Evolutionary conservation across 2,329 filamentous ascomycete genomes (phyloP), one percentile per base, ranked within the genome.

Genomic region (Aspergillus carbonarius): DNA sequence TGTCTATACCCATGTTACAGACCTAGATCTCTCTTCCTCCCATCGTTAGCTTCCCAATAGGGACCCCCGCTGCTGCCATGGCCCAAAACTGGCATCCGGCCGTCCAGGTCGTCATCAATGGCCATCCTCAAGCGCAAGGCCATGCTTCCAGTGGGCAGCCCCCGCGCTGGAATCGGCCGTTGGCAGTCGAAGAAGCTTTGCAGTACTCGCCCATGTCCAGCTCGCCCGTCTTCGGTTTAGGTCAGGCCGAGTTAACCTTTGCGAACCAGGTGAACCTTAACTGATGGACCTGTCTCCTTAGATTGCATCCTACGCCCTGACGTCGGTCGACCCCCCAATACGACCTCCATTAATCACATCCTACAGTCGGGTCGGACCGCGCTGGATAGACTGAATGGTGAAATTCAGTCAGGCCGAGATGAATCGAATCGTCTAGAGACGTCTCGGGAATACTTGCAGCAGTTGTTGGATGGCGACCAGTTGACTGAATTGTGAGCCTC

Each of bases 381-480:
- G 39, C 73, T 93, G 66, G 85, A 89, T 64, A 83, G 83, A 47
- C 78, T 97, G 49, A 92, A 95, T 70, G 80, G 81, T 63, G 90
- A 93, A 71, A 86, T 88, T 59, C 76, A 80, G 40, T 83, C 84
- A 49, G 82, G 83, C 44, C 81, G 82, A 30, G 70, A 72, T 48
- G 72, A 75, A 47, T 88, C 89, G 18, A 84, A 85, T 70, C 84
- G 86, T 63, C 79, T 93, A 48, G 88, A 90, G 66, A 86, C 88
- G 66, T 88, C 87, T 10, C 81, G 93, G 47, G 83, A 89, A 66
- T 88, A 93, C 72, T 81, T 97, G 30, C 85, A 91, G 58, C 86
- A 88, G 62, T 83, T 96, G 40, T 75, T 97, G 57, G 86, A 87
- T 69, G 83, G 87, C 1, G 84, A 88, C n/a, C 87, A 88, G 60